phyloP scores from a whole-genome alignment of 805 yeast species.

The Candida montana region DNA sequence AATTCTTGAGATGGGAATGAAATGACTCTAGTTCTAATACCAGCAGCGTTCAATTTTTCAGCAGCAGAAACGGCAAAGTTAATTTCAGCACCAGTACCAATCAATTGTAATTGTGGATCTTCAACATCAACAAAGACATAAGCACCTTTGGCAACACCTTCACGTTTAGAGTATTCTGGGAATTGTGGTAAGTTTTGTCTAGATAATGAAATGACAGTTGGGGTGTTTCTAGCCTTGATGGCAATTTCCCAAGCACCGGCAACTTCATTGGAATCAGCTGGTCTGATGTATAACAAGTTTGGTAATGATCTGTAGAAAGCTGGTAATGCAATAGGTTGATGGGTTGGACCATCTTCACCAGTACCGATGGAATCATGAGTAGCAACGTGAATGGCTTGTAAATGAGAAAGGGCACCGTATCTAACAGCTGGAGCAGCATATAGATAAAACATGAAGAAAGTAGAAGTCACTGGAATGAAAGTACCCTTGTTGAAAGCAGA shows the following conservation, averaged over 20 bases:
- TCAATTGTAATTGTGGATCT: constrained; percentile 66
- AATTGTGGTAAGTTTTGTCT: constrained; percentile 92
- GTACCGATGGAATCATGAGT: constrained; percentile 88
- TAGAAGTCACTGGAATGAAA: constrained; percentile 90
- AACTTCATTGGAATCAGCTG: constrained; percentile 87
- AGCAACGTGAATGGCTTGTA: constrained; percentile 81
- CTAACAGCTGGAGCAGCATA: constrained; percentile 86
- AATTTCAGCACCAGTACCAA: constrained; percentile 93
- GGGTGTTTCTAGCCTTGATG: constrained; percentile 55
- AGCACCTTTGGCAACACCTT: constrained; percentile 93
- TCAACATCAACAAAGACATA: constrained; percentile 64
- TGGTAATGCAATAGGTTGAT: constrained; percentile 85
- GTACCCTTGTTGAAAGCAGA: constrained; percentile 79
- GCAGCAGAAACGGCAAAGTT: constrained; percentile 76
- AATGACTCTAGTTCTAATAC: constrained; percentile 75
- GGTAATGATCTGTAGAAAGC: constrained; percentile 85
- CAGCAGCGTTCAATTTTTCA: constrained; percentile 57
- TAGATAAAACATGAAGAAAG: constrained; percentile 89
- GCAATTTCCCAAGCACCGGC: constrained; percentile 77
- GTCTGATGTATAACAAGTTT: constrained; percentile 83
- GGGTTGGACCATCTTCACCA: constrained; percentile 94
- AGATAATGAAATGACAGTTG: constrained; percentile 69
- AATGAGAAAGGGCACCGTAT: constrained; percentile 77
- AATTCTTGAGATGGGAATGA: constrained; percentile 59
- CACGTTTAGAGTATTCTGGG: constrained; percentile 77